Conservation (phyloP, 371 early-diverging fungal genomes). For the Mucor lusitanicus region DNA sequence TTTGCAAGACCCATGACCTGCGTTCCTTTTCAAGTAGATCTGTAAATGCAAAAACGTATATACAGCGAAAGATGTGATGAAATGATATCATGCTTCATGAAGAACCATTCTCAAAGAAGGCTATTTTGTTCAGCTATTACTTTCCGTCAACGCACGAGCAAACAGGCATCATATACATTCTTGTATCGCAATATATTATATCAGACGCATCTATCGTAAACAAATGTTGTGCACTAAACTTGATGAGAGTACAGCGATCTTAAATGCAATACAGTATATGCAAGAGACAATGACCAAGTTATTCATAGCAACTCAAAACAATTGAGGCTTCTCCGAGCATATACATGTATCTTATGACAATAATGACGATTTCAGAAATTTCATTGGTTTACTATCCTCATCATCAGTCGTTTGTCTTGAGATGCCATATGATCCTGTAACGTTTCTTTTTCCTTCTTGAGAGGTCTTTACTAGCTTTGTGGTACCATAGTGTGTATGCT, state of each 20-base stretch:
- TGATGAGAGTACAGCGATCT: too few relatives aligned
- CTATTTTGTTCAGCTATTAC: not conserved
- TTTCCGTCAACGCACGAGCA: too few relatives aligned
- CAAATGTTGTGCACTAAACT: too few relatives aligned
- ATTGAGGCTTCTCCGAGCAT: not conserved
- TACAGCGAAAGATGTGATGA: not conserved
- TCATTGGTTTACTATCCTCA: not conserved
- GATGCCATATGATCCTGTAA: not conserved
- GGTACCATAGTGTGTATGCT: too few relatives aligned
- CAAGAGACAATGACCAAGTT: not conserved
- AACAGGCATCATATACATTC: not conserved
- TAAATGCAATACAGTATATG: too few relatives aligned
- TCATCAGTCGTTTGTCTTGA: not conserved
- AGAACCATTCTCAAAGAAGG: not conserved
- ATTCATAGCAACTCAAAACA: not conserved
- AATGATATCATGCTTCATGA: not conserved
- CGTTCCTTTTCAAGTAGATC: not conserved
- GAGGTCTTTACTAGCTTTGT: not conserved
- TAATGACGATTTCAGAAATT: not conserved
- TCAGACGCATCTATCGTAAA: too few relatives aligned
- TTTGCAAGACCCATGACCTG: not conserved
- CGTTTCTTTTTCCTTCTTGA: not conserved
- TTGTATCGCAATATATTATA: not conserved
- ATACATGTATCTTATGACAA: not conserved
- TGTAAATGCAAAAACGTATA: not conserved